These are phyloP conservation scores for Erodium texanum DNA, from an alignment of 441 rosid species.

Conservation along the genomic window DNA sequence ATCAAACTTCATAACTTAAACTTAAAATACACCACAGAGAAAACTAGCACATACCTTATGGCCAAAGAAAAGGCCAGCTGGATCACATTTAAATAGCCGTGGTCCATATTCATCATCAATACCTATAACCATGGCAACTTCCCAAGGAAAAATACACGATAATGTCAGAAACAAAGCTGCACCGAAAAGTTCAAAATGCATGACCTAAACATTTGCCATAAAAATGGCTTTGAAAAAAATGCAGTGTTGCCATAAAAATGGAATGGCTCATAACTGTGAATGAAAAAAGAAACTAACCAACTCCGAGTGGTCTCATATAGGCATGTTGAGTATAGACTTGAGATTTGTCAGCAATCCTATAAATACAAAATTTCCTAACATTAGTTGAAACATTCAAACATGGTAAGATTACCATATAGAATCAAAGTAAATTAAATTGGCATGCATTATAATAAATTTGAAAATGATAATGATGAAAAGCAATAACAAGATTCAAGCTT, in stretches of 20 bases:
- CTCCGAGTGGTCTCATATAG: slow-evolving; percentile 98
- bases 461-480: no score
- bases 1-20: background rate
- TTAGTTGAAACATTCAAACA: background rate
- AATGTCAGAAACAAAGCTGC: slow-evolving; percentile 6
- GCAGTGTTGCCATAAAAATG: background rate
- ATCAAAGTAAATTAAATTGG: no score
- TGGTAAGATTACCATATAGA: background rate
- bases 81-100: background rate
- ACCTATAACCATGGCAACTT: background rate
- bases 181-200: background rate
- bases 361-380: slow-evolving; percentile 1
- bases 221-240: background rate
- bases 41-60: background rate
- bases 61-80: background rate
- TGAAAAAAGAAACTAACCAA: slow-evolving; percentile 44
- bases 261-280: background rate
- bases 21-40: background rate
- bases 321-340: slow-evolving; percentile 99
- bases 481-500: no score
- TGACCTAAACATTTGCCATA: background rate
- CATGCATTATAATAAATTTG: no score
- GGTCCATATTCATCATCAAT: background rate
- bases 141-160: no score
- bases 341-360: slow-evolving; percentile 92